Conservation (phyloP, 371 early-diverging fungal species). For the Mucor sp. region DNA sequence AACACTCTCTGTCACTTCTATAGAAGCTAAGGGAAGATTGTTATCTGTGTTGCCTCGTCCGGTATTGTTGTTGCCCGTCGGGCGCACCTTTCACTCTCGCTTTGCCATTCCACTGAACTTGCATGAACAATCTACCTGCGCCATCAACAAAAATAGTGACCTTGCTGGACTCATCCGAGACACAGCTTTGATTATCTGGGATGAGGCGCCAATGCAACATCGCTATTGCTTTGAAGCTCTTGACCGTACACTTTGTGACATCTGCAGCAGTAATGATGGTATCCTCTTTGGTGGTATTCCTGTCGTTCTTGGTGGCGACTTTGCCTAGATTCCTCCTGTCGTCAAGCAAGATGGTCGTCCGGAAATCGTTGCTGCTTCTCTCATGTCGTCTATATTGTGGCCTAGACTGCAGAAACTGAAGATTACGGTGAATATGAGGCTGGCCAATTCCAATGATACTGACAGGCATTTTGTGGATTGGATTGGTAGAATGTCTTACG, state of each 20-base stretch:
- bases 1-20: no score
- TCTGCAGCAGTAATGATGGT: not conserved
- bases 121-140: no score
- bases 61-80: no score
- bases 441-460: not conserved
- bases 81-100: no score
- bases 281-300: conserved; percentile 5
- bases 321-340: conserved; percentile 13
- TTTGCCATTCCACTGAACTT: no score
- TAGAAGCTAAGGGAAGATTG: no score
- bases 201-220: conserved; percentile 13
- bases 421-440: not conserved
- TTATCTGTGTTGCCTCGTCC: no score
- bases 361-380: not conserved
- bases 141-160: not conserved
- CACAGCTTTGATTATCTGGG: conserved; percentile 15
- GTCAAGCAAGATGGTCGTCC: not conserved
- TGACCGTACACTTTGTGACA: not conserved
- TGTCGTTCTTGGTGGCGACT: conserved; percentile 11
- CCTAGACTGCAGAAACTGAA: not conserved
- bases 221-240: conserved; percentile 11
- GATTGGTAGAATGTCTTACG: not conserved
- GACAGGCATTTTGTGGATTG: not conserved
- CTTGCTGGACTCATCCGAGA: no score
- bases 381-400: not conserved